Base-by-base conservation (phyloP, 2,329 filamentous ascomycete species). In the Exophiala dermatitidis region DNA sequence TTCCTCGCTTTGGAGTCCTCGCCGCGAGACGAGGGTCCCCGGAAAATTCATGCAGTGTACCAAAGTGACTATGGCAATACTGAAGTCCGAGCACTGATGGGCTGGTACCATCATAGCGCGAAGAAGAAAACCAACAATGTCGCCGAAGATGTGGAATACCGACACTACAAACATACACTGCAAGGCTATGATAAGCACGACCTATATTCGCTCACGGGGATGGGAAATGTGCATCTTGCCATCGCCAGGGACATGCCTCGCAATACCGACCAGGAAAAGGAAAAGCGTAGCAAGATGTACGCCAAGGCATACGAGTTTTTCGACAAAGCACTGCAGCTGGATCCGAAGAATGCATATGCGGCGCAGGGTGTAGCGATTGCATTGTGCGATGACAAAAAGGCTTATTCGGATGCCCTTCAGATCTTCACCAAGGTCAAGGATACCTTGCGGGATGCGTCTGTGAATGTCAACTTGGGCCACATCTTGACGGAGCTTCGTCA, bases 141-240 rank as follows among this genome's bases (percentile, higher is more conserved):
- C 55, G 83, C 83, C 10, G 90, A 97, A 65, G 94, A 98, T 66
- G 83, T 84, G 33, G 93, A 98, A 69, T 85, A 95, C 64, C 83
- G 90, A 2, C 90, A 96, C 68, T 94, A 94, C 77, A 98, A 97
- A 72, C 90, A 96, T 69, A 97, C 91, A 0, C 75, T 98, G 31
- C 89, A 95, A 67, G 84, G 90, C 61, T 86, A 90, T 67, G 91
- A 98, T 74, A 98, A 97, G 77, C 93, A 98, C 67, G 93, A 98
- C 68, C 81, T 89, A n/a, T 98, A 98, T 68, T 89, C 93, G 3
- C 76, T 98, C 30, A 90, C 94, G 29, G 91, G 88, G 9, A 97
- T 98, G 91, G 93, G 93, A 40, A 98, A 98, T 67, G 75, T 98
- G n/a, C 85, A 91, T 62, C 79, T 98, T 38, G 77, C 85, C 61